Evolutionary conservation across 257 asterid genomes (phyloP).

Genomic region (Euphrasia confusa): DNA sequence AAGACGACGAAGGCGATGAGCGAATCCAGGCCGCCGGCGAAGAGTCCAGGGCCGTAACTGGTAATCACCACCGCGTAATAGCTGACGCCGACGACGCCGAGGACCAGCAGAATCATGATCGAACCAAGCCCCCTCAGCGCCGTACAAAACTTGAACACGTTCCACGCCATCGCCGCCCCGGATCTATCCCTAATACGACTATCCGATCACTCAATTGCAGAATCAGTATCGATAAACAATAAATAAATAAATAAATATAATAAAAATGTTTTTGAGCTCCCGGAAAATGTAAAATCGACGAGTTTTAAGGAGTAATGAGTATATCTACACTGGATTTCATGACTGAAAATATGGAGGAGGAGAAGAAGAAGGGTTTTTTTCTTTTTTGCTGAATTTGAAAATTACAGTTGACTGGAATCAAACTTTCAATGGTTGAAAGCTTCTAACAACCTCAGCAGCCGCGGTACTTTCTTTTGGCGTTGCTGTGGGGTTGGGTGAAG

Average conservation of each 20-base stretch:
- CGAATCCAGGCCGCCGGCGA: slow-evolving; percentile 43
- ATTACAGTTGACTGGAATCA: no score
- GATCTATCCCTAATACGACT: slow-evolving; percentile 54
- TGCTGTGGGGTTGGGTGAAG: no score
- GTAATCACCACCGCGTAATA: slow-evolving; percentile 64
- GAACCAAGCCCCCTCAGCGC: slow-evolving; percentile 67
- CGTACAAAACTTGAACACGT: slow-evolving; percentile 65
- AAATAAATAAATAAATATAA: not conserved
- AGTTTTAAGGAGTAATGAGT: slow-evolving; percentile 20
- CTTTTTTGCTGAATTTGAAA: no score
- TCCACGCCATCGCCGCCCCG: slow-evolving; percentile 77
- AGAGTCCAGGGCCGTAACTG: slow-evolving; percentile 48
- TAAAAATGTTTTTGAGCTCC: not conserved
- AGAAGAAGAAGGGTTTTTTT: no score
- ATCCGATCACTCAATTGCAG: slow-evolving; percentile 2
- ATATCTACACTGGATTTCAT: slow-evolving; percentile 17
- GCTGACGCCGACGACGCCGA: slow-evolving; percentile 63
- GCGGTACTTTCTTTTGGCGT: no score
- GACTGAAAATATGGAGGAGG: not conserved
- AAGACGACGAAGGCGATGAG: slow-evolving; percentile 41
- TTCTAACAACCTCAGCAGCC: no score
- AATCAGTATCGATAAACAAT: not conserved
- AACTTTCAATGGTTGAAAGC: no score
- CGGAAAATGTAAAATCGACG: not conserved
- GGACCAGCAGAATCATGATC: slow-evolving; percentile 68